phyloP scores from a whole-genome alignment of 345 rosid genomes.

The Populus deltoides region DNA sequence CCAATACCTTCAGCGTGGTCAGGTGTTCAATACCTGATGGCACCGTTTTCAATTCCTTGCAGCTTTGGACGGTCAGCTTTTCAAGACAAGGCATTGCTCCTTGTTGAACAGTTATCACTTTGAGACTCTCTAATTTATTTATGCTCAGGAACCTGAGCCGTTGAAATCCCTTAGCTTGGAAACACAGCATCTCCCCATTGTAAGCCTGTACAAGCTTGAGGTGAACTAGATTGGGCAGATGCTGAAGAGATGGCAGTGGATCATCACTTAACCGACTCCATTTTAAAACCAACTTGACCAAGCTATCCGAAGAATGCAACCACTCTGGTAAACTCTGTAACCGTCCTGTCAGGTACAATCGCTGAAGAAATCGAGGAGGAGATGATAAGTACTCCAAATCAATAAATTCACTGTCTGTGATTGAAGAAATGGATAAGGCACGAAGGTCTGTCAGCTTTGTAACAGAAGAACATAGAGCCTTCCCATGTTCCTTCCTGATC shows the following conservation, averaged over 20 bases:
- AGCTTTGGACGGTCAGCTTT: slow-evolving; percentile 8
- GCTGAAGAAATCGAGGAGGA: slow-evolving; percentile 16
- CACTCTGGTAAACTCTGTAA: slow-evolving; percentile 3
- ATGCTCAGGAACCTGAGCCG: neutral
- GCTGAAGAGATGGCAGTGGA: neutral
- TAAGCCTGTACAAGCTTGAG: neutral
- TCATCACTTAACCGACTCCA: neutral
- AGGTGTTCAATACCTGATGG: slow-evolving; percentile 13
- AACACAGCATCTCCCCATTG: neutral
- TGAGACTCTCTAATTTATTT: slow-evolving; percentile 2
- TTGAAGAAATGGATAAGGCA: slow-evolving; percentile 27
- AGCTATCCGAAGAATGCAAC: neutral
- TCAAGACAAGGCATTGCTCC: slow-evolving; percentile 9
- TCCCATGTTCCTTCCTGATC: slow-evolving; percentile 4
- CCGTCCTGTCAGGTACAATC: neutral
- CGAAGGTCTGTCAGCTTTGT: slow-evolving; percentile 7
- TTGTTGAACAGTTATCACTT: neutral
- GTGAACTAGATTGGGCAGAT: neutral
- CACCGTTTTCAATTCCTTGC: slow-evolving; percentile 3
- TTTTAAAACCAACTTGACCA: neutral
- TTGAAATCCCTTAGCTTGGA: neutral
- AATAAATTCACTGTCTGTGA: slow-evolving; percentile 22
- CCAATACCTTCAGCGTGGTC: slow-evolving; percentile 1
- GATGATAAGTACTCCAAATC: slow-evolving; percentile 26
- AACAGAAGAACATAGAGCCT: slow-evolving; percentile 2